These are phyloP conservation scores for Xylaria intraflava DNA, from an alignment of 495 filamentous ascomycete species.

Conservation along the genomic window DNA sequence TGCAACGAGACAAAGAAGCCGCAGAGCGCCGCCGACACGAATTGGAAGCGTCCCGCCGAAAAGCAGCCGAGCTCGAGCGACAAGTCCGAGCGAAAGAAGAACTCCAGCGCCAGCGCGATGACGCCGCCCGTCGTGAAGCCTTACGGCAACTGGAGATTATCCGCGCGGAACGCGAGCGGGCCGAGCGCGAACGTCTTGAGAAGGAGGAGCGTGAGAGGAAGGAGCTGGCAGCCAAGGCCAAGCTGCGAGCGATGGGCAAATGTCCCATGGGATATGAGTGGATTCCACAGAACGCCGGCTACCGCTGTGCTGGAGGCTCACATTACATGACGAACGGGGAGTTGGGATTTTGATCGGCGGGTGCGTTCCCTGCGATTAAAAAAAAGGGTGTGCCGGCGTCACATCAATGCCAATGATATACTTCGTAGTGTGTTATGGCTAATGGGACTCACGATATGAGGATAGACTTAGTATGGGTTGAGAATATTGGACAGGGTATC, in stretches of 20 bases:
- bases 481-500: too few species aligned
- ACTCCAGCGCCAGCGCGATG: constrained; percentile 16
- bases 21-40: constrained; percentile 25
- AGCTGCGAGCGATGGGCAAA: constrained; percentile 41
- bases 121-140: constrained; percentile 14
- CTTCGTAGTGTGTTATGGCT: background rate
- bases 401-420: too few species aligned
- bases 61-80: constrained; percentile 19
- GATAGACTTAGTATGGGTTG: too few species aligned
- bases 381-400: background rate
- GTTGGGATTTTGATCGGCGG: constrained; percentile 9
- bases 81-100: constrained; percentile 20
- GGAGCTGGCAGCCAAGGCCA: constrained; percentile 39
- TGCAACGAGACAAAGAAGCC: constrained; percentile 43
- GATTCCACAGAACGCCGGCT: constrained; percentile 48
- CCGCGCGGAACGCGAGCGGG: constrained; percentile 1
- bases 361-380: too few species aligned
- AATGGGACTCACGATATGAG: too few species aligned
- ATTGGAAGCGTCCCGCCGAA: background rate
- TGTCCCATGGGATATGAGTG: constrained; percentile 49
- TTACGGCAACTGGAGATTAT: constrained; percentile 11
- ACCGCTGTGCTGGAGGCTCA: constrained; percentile 46
- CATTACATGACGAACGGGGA: constrained; percentile 40
- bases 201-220: constrained; percentile 26
- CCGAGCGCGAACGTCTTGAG: constrained; percentile 16